A percentile compares a stretch with the other conserved stretches of the same genome.
Conservation (phyloP, 345 rosid genomes). For the Microcos paniculata region DNA sequence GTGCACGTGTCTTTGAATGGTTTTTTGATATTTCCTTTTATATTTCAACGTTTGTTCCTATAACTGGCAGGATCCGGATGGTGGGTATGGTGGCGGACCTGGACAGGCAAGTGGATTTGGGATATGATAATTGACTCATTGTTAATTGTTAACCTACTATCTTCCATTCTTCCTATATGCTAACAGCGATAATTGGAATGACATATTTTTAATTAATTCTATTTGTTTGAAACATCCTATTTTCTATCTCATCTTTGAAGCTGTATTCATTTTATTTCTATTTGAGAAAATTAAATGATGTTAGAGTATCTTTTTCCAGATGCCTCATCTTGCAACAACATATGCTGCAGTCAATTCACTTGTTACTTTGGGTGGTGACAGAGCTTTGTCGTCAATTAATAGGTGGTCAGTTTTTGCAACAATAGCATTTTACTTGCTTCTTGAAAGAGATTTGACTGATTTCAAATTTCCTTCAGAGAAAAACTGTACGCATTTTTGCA, state of each 20-base stretch:
- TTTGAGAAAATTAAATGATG: slow-evolving; percentile 4
- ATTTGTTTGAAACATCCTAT: not conserved
- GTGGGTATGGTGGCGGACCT: slow-evolving; percentile 99
- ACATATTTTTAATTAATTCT: slow-evolving; percentile 2
- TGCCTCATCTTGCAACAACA: slow-evolving; percentile 97
- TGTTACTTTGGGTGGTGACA: slow-evolving; percentile 78
- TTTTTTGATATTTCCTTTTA: not conserved
- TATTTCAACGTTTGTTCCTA: not conserved
- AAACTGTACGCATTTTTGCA: slow-evolving; percentile 51
- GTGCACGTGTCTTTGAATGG: not conserved
- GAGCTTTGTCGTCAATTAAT: slow-evolving; percentile 68
- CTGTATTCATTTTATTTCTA: not conserved
- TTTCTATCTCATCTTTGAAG: not conserved
- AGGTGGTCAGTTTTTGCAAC: slow-evolving; percentile 52
- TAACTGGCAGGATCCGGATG: slow-evolving; percentile 62
- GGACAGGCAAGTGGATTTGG: slow-evolving; percentile 73
- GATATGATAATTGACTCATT: slow-evolving; percentile 10
- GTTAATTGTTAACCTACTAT: not conserved
- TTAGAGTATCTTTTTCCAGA: slow-evolving; percentile 40
- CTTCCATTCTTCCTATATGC: slow-evolving; percentile 4
- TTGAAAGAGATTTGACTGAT: slow-evolving; percentile 24
- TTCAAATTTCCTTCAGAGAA: slow-evolving; percentile 48
- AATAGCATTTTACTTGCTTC: slow-evolving; percentile 5
- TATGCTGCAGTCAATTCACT: slow-evolving; percentile 94
- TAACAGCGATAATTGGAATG: not conserved